Base-by-base conservation (phyloP, 2,329 filamentous ascomycete genomes). In the Aureobasidium musti region DNA sequence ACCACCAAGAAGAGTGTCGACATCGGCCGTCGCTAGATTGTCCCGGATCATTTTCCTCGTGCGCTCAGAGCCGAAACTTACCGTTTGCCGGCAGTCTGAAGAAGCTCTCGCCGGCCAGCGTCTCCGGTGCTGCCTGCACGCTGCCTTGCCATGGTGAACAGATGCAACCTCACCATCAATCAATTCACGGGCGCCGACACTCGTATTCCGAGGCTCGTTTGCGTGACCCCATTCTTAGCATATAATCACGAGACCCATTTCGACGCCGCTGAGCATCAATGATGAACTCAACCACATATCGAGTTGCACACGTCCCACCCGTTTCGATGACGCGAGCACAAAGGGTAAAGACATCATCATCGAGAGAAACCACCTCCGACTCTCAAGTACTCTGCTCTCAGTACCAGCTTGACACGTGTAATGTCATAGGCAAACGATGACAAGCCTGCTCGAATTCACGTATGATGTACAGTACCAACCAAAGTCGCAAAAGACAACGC, bases 321-420 rank as follows among this genome's bases (percentile, higher is more conserved):
- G 28, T n/a, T 47, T 37, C 57, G 41, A 37, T 61, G 57, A 61
- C 57, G 57, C 57, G 57, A 61, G 41, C 39, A 47, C 14, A 37
- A 35, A 61, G n/a, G 4, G 17, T 35, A 61, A 61, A 61, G 57
- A 49, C 43, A 61, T 61, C 43, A 61, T 61, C 57, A 49, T 59
- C 8, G 39, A 43, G 17, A 43, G n/a, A n/a, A n/a, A n/a, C n/a
- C n/a, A n/a, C n/a, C 26, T 33, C 54, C 39, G 23, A 14, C 26
- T 47, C n/a, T 21, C 43, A 10, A 47, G 43, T 11, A 47, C n/a
- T 23, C 10, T 11, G 23, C n/a, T 23, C 10, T 39, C 33, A 26
- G 21, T 11, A n/a, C 54, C 14, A 30, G 21, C 54, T 43, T 59
- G 39, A 33, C 39, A 59, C 39, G 39, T 33, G 54, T 26, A 10